Evolutionary conservation across 2,329 filamentous ascomycete species (phyloP).

Genomic region (Clonostachys rhizophaga): DNA sequence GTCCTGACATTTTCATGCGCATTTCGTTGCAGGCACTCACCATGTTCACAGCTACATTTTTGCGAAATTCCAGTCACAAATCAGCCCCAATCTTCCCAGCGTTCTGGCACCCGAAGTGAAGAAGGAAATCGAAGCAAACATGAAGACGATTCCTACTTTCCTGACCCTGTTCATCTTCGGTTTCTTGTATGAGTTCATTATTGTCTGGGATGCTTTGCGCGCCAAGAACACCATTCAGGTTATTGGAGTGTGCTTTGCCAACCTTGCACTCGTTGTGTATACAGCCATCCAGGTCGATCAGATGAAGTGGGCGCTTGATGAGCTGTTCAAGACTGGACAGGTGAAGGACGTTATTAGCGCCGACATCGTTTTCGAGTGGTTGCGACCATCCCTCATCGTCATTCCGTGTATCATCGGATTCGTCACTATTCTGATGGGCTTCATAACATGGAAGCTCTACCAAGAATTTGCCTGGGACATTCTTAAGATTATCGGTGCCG

Average conservation of each 20-base stretch:
- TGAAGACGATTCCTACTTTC: conserved; percentile 85
- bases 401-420: conserved; percentile 81
- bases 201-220: conserved; percentile 90
- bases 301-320: conserved; percentile 67
- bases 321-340: conserved; percentile 38
- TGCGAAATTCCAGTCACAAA: conserved; percentile 70
- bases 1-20: not conserved
- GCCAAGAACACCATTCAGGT: conserved; percentile 98
- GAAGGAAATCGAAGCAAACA: conserved; percentile 40
- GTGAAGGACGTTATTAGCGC: conserved; percentile 29
- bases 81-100: conserved; percentile 32
- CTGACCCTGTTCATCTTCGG: conserved; percentile 96
- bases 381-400: conserved; percentile 75
- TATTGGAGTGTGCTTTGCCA: conserved; percentile 91
- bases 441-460: conserved; percentile 90
- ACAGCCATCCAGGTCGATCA: conserved; percentile 90
- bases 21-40: conserved; percentile 4
- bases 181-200: conserved; percentile 83
- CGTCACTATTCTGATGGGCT: conserved; percentile 66
- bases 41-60: conserved; percentile 71
- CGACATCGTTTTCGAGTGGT: conserved; percentile 58
- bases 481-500: conserved; percentile 97
- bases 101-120: conserved; percentile 7
- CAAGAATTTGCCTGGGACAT: conserved; percentile 99
- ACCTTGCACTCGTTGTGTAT: conserved; percentile 87